Percentiles rank a stretch among this genome's conserved stretches.
These are phyloP conservation scores for Syzygium oleosum DNA, from an alignment of 345 rosid species.

Conservation along the genomic window DNA sequence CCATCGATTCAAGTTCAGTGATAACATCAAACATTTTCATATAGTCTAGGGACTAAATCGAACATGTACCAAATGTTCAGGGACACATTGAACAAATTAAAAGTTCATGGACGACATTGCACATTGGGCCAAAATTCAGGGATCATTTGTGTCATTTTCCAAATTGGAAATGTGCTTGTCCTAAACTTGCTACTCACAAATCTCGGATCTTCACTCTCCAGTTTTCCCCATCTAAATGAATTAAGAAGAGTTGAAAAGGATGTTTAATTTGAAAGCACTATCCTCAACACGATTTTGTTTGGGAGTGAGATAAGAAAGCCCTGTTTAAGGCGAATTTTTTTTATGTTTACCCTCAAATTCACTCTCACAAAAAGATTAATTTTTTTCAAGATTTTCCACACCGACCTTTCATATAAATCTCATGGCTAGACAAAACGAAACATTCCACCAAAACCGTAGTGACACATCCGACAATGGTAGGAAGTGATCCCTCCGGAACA, in stretches of 20 bases:
- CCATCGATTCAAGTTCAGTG: too few relatives aligned
- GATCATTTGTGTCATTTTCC: too few relatives aligned
- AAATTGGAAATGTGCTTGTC: neutral
- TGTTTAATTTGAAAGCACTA: neutral
- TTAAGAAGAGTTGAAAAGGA: neutral
- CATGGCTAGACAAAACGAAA: neutral
- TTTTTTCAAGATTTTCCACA: too few relatives aligned
- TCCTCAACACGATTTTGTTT: neutral
- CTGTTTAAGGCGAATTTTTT: neutral
- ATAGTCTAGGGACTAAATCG: too few relatives aligned
- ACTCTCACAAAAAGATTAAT: too few relatives aligned
- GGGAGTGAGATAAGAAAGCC: neutral
- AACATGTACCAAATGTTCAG: too few relatives aligned
- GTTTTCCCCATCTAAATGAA: neutral
- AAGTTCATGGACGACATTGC: too few relatives aligned
- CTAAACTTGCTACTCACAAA: neutral
- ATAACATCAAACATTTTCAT: too few relatives aligned
- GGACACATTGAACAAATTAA: too few relatives aligned
- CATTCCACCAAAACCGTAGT: neutral
- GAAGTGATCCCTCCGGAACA: neutral
- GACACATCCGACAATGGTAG: neutral
- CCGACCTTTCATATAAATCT: neutral
- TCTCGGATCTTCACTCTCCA: fast-evolving
- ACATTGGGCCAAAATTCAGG: too few relatives aligned
- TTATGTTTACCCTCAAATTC: neutral